Conservation (phyloP, 306 rosid species). For the Glycyrrhiza uralensis region DNA sequence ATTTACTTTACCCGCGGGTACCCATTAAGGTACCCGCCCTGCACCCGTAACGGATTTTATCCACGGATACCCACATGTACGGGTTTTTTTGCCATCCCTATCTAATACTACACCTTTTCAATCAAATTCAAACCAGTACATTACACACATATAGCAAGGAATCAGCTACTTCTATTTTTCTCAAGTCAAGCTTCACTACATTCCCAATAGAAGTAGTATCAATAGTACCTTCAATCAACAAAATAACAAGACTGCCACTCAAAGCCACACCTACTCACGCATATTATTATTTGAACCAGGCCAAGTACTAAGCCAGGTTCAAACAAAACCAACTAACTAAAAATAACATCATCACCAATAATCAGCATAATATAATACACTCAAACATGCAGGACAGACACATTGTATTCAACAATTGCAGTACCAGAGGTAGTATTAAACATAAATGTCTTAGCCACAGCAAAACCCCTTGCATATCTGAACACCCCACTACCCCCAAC, state of each 20-base stretch:
- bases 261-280: not conserved
- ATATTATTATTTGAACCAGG: not conserved
- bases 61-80: no score
- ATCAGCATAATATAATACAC: no score
- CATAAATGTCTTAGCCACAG: constrained; percentile 24
- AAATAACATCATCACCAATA: not conserved
- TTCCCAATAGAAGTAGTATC: not conserved
- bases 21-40: no score
- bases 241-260: not conserved
- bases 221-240: no score
- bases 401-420: constrained; percentile 40
- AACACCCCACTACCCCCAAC: constrained; percentile 42
- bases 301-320: no score
- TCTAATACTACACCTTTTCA: no score
- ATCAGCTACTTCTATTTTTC: not conserved
- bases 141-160: not conserved
- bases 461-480: constrained; percentile 37
- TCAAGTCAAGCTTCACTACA: not conserved
- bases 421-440: not conserved
- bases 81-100: no score
- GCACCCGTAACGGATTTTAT: no score
- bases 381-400: not conserved
- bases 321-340: not conserved
- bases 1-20: no score
- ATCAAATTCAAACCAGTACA: not conserved